Percentiles rank a stretch among this genome's conserved stretches.
phyloP scores from a whole-genome alignment of 345 rosid genomes.

The Anacardium occidentale region DNA sequence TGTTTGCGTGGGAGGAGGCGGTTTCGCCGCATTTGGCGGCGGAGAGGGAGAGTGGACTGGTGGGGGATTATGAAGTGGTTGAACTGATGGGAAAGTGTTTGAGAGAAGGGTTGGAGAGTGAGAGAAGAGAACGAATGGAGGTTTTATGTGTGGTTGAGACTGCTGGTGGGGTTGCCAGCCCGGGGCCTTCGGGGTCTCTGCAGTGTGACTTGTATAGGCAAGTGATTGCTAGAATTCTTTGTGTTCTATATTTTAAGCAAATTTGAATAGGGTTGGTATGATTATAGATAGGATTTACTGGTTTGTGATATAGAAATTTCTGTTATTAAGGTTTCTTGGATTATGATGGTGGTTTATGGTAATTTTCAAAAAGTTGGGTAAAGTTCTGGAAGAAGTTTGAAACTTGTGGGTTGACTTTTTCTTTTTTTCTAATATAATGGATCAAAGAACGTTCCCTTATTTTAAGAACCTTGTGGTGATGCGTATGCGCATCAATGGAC shows the following conservation, averaged over 20 bases:
- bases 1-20: constrained; percentile 84
- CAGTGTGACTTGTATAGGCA: constrained; percentile 92
- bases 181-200: constrained; percentile 84
- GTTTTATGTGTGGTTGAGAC: constrained; percentile 77
- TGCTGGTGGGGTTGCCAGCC: constrained; percentile 96
- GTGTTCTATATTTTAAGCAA: not conserved
- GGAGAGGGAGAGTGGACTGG: constrained; percentile 56
- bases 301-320: not conserved
- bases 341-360: too few species aligned
- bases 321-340: not conserved
- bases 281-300: not conserved
- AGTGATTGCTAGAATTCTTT: not conserved
- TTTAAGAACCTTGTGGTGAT: not conserved
- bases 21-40: constrained; percentile 90
- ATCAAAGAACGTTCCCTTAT: not conserved
- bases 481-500: not conserved
- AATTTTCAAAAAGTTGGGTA: too few species aligned
- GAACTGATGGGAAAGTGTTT: constrained; percentile 46
- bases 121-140: constrained; percentile 23
- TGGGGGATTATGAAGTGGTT: constrained; percentile 51
- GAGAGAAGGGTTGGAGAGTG: constrained; percentile 38
- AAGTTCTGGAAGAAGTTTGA: too few species aligned
- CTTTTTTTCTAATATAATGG: too few species aligned
- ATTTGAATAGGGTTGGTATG: not conserved
- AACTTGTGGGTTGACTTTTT: too few species aligned